phyloP scores from a whole-genome alignment of 495 filamentous ascomycete genomes.

The Penicillium cataractarum region DNA sequence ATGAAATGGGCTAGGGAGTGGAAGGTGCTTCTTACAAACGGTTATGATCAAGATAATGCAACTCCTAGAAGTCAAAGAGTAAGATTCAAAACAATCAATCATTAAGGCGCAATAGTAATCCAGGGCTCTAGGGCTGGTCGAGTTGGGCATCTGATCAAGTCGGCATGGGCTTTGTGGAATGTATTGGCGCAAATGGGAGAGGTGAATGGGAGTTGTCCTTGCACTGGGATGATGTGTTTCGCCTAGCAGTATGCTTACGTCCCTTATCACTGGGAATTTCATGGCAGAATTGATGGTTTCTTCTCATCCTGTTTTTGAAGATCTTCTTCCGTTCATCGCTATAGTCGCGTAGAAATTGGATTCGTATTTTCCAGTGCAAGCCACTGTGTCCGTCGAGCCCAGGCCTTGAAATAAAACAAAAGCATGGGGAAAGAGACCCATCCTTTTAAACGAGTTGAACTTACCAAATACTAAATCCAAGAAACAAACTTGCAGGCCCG shows the following conservation, averaged over 20 bases:
- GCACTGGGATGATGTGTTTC: neutral
- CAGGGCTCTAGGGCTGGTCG: neutral
- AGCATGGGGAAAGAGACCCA: neutral
- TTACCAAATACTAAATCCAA: conserved; percentile 63
- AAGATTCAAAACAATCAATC: conserved; percentile 26
- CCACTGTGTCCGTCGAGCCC: neutral
- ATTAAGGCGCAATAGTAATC: neutral
- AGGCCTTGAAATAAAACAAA: conserved; percentile 7
- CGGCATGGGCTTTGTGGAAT: neutral
- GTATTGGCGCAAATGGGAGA: neutral
- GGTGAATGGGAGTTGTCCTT: neutral
- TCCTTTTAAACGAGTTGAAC: conserved; percentile 15
- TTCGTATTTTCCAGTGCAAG: neutral
- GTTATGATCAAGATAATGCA: conserved; percentile 72
- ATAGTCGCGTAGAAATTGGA: neutral
- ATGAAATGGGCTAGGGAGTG: conserved; percentile 10
- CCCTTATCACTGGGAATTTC: neutral
- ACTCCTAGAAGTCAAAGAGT: conserved; percentile 55
- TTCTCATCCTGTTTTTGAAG: neutral
- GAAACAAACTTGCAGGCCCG: conserved; percentile 74
- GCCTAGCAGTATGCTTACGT: neutral
- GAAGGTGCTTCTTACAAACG: conserved; percentile 45
- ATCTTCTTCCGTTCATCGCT: neutral
- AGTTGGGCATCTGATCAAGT: neutral
- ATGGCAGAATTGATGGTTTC: neutral